A percentile compares a stretch with the other conserved stretches of the same genome.
These are phyloP conservation scores for Neckera pumila DNA, from an alignment of 225 moss, liverwort and hornwort genomes.

Conservation along the genomic window DNA sequence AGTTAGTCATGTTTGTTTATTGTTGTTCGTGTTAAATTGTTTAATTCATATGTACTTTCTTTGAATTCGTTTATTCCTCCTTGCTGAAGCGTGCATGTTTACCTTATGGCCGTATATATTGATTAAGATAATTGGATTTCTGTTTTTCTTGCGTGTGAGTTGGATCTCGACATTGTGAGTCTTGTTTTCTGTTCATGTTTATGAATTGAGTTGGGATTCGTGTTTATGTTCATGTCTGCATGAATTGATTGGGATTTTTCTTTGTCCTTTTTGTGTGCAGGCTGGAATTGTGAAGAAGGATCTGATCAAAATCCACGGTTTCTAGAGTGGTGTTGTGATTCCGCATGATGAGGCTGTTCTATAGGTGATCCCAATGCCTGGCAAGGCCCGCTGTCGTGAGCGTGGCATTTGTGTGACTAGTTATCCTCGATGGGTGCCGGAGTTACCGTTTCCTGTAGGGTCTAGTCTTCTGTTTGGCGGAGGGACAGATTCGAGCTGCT, in stretches of 20 bases:
- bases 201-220: neutral
- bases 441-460: neutral
- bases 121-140: accelerated
- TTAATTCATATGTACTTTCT: accelerated
- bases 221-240: accelerated
- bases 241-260: neutral
- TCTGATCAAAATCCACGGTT: constrained; percentile 96
- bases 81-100: accelerated
- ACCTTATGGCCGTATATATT: accelerated
- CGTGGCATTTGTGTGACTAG: neutral
- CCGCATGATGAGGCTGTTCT: neutral
- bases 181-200: accelerated
- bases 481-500: neutral
- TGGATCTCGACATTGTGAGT: no score
- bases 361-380: neutral
- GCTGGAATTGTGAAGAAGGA: constrained; percentile 95
- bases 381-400: neutral
- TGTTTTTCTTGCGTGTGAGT: no score
- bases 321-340: constrained; percentile 20
- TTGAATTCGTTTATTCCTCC: no score
- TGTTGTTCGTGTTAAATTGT: no score
- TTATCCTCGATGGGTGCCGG: neutral
- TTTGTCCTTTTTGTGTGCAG: neutral
- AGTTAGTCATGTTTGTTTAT: neutral
- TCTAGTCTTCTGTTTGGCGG: neutral